Evolutionary conservation across 371 early-diverging fungal species (phyloP).

Genomic region (Mucor mucedo): DNA sequence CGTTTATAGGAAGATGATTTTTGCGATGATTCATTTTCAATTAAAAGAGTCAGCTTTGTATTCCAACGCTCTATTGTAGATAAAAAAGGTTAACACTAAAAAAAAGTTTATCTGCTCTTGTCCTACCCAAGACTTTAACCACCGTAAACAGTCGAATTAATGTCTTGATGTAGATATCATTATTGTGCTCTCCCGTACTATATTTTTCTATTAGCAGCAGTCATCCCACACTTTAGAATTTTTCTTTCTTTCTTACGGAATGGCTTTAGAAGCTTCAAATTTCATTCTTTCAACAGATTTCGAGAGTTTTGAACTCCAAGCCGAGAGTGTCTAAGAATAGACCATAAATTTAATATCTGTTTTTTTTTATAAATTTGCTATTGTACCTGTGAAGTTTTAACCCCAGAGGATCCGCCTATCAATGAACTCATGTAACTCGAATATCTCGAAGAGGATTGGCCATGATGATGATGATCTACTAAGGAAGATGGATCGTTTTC

Average conservation of each 20-base stretch:
- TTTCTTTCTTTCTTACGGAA: background rate
- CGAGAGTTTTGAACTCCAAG: slow-evolving; percentile 41
- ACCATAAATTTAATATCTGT: too few relatives aligned
- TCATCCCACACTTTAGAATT: too few relatives aligned
- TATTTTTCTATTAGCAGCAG: background rate
- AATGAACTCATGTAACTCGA: slow-evolving; percentile 2
- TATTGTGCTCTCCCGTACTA: slow-evolving; percentile 27
- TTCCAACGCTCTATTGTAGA: slow-evolving; percentile 30
- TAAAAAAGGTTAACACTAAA: slow-evolving; percentile 4
- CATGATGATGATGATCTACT: background rate
- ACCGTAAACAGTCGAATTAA: slow-evolving; percentile 33
- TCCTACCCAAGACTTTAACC: slow-evolving; percentile 36
- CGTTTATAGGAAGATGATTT: background rate
- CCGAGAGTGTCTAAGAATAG: slow-evolving; percentile 17
- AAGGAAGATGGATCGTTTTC: background rate
- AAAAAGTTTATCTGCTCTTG: background rate
- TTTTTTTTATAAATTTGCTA: background rate
- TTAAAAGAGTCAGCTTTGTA: background rate
- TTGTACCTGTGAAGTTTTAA: slow-evolving; percentile 25
- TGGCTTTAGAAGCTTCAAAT: slow-evolving; percentile 5
- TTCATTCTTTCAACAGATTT: slow-evolving; percentile 45
- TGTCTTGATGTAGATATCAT: slow-evolving; percentile 31
- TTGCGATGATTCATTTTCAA: background rate
- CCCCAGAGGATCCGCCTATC: slow-evolving; percentile 12
- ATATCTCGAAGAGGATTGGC: background rate